Evolutionary conservation across 1,139 yeast genomes (phyloP).

Genomic region (Diutina pseudorugosa): DNA sequence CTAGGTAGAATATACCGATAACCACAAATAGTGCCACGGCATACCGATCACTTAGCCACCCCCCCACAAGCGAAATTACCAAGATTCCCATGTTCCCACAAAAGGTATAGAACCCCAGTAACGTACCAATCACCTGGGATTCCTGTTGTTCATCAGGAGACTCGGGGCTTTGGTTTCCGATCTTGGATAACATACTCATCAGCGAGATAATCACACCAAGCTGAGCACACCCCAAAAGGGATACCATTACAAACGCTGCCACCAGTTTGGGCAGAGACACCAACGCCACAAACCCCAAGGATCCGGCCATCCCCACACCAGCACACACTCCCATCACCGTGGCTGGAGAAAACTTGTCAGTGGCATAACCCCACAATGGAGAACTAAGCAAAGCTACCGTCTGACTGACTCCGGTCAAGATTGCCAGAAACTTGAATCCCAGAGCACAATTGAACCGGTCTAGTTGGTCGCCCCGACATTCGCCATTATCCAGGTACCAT

Average conservation of each 20-base stretch:
- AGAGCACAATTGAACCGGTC: slow-evolving; percentile 38
- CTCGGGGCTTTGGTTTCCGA: slow-evolving; percentile 6
- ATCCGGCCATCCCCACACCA: slow-evolving; percentile 29
- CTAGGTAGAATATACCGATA: not conserved
- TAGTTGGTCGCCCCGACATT: slow-evolving; percentile 26
- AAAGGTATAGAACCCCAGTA: slow-evolving; percentile 57
- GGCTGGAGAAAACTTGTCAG: slow-evolving; percentile 32
- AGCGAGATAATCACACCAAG: slow-evolving; percentile 47
- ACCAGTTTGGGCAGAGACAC: slow-evolving; percentile 25
- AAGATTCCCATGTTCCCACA: slow-evolving; percentile 64
- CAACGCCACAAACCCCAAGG: slow-evolving; percentile 18
- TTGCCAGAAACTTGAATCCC: slow-evolving; percentile 55
- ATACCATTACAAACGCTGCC: slow-evolving; percentile 19
- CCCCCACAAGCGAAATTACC: slow-evolving; percentile 48
- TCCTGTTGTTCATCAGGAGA: slow-evolving; percentile 9
- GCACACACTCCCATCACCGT: slow-evolving; percentile 18
- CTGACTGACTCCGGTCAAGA: slow-evolving; percentile 56
- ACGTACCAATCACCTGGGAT: slow-evolving; percentile 38
- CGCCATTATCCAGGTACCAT: slow-evolving; percentile 37
- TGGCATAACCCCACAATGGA: slow-evolving; percentile 49
- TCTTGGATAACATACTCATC: slow-evolving; percentile 28
- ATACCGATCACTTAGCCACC: slow-evolving; percentile 12
- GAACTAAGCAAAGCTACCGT: slow-evolving; percentile 45
- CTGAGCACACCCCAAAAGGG: slow-evolving; percentile 30
- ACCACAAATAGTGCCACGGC: not conserved